These are phyloP conservation scores for Coniochaeta pulveracea DNA, from an alignment of 2,329 filamentous ascomycete genomes.

Conservation along the genomic window DNA sequence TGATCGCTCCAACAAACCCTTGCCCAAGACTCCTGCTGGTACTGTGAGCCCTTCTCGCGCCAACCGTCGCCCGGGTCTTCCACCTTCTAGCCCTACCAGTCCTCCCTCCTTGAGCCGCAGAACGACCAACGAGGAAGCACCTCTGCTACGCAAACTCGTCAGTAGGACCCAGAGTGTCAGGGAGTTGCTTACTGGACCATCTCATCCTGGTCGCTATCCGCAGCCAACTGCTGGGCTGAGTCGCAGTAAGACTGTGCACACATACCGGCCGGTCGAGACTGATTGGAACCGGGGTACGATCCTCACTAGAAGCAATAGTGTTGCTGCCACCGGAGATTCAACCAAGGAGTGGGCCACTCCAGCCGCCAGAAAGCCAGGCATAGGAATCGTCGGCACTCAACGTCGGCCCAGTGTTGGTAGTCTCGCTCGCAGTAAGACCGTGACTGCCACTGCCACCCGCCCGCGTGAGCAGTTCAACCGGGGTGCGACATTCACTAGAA, in stretches of 20 bases:
- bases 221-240: slow-evolving; percentile 9
- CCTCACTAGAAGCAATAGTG: slow-evolving; percentile 12
- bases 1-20: slow-evolving; percentile 11
- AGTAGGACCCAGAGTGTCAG: slow-evolving; percentile 12
- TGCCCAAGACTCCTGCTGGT: slow-evolving; percentile 32
- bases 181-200: slow-evolving; percentile 7
- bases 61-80: slow-evolving; percentile 25
- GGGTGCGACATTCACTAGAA: slow-evolving; percentile 13
- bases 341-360: too few species aligned
- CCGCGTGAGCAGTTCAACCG: too few species aligned
- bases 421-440: too few species aligned
- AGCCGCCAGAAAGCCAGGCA: too few species aligned
- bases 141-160: slow-evolving; percentile 9
- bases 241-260: slow-evolving; percentile 11
- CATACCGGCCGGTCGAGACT: slow-evolving; percentile 12
- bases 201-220: slow-evolving; percentile 5
- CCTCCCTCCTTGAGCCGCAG: slow-evolving; percentile 5
- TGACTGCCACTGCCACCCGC: too few species aligned
- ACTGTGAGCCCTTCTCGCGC: slow-evolving; percentile 40
- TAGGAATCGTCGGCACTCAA: too few species aligned
- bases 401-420: too few species aligned
- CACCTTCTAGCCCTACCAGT: slow-evolving; percentile 11
- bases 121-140: slow-evolving; percentile 7
- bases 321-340: slow-evolving; percentile 9
- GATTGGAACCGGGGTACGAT: slow-evolving; percentile 18